Evolutionary conservation across 139 green algal species (phyloP).

Genomic region (Mesostigma viride): DNA sequence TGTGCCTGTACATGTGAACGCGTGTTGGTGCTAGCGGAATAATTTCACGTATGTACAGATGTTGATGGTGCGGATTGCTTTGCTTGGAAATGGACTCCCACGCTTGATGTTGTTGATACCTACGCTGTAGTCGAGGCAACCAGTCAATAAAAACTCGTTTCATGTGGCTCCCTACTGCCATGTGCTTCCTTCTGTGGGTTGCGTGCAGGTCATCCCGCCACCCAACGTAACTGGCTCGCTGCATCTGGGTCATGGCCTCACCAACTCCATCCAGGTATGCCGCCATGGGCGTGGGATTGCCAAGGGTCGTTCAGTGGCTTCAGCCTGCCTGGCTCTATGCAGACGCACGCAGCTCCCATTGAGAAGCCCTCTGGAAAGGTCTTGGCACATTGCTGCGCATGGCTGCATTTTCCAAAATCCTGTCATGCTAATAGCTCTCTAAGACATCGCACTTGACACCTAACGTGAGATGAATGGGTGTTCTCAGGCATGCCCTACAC

Average conservation of each 20-base stretch:
- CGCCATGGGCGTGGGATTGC: background rate
- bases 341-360: background rate
- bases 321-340: background rate
- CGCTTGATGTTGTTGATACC: background rate
- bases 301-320: background rate
- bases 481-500: too few species aligned
- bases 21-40: too few species aligned
- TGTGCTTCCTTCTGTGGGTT: background rate
- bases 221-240: slow-evolving; percentile 95
- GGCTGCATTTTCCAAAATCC: background rate
- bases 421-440: too few species aligned
- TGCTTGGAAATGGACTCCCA: background rate
- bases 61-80: too few species aligned
- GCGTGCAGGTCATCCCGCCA: slow-evolving; percentile 62
- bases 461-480: too few species aligned
- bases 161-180: background rate
- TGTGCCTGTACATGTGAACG: too few species aligned
- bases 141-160: background rate
- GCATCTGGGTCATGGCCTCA: slow-evolving; percentile 93
- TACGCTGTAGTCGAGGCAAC: too few species aligned
- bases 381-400: background rate
- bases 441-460: too few species aligned
- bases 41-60: too few species aligned
- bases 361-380: background rate
- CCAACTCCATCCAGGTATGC: slow-evolving; percentile 53